Conservation (phyloP, 768 basidiomycete genomes). For the Tulasnella sp. region DNA sequence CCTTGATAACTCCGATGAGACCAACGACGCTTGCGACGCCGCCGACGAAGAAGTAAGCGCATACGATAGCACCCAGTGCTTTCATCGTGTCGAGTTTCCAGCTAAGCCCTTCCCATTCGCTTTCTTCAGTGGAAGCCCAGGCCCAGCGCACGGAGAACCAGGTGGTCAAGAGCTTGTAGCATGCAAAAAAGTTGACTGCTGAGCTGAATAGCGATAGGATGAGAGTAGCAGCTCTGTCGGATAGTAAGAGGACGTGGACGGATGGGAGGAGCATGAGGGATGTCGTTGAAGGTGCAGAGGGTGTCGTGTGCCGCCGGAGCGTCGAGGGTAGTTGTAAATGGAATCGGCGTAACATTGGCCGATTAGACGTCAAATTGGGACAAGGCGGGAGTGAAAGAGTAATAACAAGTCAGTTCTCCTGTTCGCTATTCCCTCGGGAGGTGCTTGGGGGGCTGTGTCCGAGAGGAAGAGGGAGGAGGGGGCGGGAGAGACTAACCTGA, state of each 20-base stretch:
- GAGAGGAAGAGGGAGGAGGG: neutral
- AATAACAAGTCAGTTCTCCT: slow-evolving; percentile 8
- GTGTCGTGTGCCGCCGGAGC: slow-evolving; percentile 3
- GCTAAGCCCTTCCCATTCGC: slow-evolving; percentile 46
- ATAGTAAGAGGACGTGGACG: slow-evolving; percentile 12
- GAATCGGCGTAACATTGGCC: neutral
- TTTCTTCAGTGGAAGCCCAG: slow-evolving; percentile 42
- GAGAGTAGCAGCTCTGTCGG: slow-evolving; percentile 29
- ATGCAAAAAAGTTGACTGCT: slow-evolving; percentile 42
- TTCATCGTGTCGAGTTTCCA: slow-evolving; percentile 44
- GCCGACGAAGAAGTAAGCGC: slow-evolving; percentile 62
- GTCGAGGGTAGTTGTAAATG: neutral
- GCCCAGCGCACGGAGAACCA: slow-evolving; percentile 42
- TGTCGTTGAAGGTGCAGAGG: neutral
- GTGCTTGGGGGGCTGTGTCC: neutral
- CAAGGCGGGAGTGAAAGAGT: neutral
- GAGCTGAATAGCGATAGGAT: slow-evolving; percentile 42
- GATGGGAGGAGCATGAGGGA: neutral
- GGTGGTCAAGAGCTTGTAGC: slow-evolving; percentile 41
- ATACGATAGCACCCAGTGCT: slow-evolving; percentile 58
- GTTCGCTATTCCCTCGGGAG: neutral
- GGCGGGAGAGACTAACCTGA: slow-evolving; percentile 13
- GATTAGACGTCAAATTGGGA: neutral
- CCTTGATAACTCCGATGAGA: slow-evolving; percentile 64
- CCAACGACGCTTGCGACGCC: slow-evolving; percentile 62